Conservation (phyloP, 208 protist species). For the Crithidia sp. region DNA sequence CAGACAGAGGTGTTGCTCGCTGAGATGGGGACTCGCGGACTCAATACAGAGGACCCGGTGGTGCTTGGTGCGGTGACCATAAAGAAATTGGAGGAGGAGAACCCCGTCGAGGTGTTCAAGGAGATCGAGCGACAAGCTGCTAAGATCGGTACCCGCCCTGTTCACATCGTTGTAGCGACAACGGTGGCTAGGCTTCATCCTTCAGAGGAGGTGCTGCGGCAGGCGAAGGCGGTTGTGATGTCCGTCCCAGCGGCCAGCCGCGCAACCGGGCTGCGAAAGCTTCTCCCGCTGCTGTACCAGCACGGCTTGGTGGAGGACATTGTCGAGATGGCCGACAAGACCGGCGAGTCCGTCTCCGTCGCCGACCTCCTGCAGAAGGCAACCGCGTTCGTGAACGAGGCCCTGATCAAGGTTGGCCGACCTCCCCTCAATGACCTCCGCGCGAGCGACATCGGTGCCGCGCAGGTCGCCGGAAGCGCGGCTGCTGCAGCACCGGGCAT, state of each 20-base stretch:
- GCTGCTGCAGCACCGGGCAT: background rate
- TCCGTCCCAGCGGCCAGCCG: conserved; percentile 30
- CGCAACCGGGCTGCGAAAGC: conserved; percentile 44
- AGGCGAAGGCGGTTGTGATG: conserved; percentile 47
- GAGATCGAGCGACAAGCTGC: conserved; percentile 70
- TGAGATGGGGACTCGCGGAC: conserved; percentile 67
- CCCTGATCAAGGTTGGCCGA: conserved; percentile 54
- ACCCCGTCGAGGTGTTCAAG: conserved; percentile 53
- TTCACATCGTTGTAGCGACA: conserved; percentile 54
- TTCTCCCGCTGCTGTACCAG: conserved; percentile 71
- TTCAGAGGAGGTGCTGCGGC: conserved; percentile 42
- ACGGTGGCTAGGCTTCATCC: conserved; percentile 39
- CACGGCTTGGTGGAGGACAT: conserved; percentile 71
- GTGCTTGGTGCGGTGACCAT: conserved; percentile 63
- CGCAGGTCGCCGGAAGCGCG: conserved; percentile 1
- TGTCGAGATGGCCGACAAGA: conserved; percentile 63
- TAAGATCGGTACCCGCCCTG: conserved; percentile 55
- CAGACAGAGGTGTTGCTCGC: conserved; percentile 55
- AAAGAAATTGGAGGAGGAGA: conserved; percentile 53
- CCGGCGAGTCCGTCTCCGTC: conserved; percentile 41
- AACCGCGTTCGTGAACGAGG: conserved; percentile 81
- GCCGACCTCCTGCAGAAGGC: conserved; percentile 47
- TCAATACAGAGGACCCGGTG: conserved; percentile 75
- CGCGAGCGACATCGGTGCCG: conserved; percentile 49
- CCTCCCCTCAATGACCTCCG: conserved; percentile 47